These are phyloP conservation scores for Letharia lupina DNA, from an alignment of 495 filamentous ascomycete genomes.

Conservation along the genomic window DNA sequence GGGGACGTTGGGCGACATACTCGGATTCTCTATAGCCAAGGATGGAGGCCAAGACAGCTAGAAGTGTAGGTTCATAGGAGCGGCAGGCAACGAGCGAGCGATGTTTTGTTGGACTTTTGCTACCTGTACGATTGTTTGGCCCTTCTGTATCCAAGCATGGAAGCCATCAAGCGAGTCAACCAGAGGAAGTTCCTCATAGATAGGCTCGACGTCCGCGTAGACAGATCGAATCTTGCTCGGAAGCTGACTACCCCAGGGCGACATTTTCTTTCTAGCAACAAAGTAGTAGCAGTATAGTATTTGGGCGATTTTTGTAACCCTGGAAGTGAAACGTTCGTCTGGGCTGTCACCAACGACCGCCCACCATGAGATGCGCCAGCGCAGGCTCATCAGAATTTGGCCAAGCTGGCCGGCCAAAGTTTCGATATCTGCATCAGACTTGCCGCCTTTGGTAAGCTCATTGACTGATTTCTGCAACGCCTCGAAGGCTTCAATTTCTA, in stretches of 20 bases:
- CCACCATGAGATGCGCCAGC: conserved; percentile 47
- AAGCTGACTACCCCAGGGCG: conserved; percentile 35
- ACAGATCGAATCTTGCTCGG: conserved; percentile 40
- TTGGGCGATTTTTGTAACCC: conserved; percentile 40
- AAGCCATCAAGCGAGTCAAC: conserved; percentile 40
- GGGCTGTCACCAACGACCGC: conserved; percentile 40
- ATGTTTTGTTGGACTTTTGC: not conserved
- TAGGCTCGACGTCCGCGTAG: conserved; percentile 37
- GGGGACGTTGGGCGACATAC: not conserved
- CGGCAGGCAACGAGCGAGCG: not conserved
- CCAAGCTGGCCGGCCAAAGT: conserved; percentile 40
- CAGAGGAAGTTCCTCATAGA: conserved; percentile 41
- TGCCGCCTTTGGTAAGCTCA: conserved; percentile 40
- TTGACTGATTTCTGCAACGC: conserved; percentile 43
- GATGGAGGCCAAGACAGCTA: not conserved
- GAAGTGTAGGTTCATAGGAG: not conserved
- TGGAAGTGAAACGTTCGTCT: conserved; percentile 40
- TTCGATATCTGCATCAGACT: conserved; percentile 40
- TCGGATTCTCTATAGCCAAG: not conserved
- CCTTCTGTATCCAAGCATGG: conserved; percentile 17
- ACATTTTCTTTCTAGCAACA: conserved; percentile 41
- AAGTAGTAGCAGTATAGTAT: conserved; percentile 47
- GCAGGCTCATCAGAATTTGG: conserved; percentile 39
- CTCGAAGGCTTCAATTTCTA: conserved; percentile 45
- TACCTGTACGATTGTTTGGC: conserved; percentile 2